Conservation (phyloP, 2,329 filamentous ascomycete genomes). For the Cercospora zeina region DNA sequence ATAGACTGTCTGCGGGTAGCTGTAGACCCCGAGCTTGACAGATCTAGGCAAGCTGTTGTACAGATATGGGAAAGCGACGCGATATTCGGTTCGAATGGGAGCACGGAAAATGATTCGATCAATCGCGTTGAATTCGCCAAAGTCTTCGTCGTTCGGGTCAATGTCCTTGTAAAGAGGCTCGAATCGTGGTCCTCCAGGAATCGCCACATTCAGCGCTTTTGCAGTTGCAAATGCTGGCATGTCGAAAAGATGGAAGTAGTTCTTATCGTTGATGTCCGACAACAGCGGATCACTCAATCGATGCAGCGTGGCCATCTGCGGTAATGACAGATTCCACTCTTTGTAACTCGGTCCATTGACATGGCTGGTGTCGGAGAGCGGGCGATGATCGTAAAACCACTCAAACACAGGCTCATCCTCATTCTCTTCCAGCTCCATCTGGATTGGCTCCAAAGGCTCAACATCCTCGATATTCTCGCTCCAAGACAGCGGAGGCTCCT, state of each 20-base stretch:
- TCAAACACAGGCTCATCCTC: conserved; percentile 90
- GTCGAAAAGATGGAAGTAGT: conserved; percentile 98
- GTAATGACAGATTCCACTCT: conserved; percentile 86
- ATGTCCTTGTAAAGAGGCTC: conserved; percentile 98
- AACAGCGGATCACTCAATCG: conserved; percentile 86
- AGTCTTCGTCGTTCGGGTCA: conserved; percentile 97
- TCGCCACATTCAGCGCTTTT: conserved; percentile 94
- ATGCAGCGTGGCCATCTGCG: conserved; percentile 94
- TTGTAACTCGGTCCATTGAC: conserved; percentile 98
- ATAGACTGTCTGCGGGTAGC: conserved; percentile 89
- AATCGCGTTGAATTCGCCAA: conserved; percentile 99
- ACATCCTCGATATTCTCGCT: conserved; percentile 99
- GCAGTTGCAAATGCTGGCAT: conserved; percentile 92
- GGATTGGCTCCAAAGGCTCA: conserved; percentile 93
- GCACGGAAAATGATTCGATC: conserved; percentile 98
- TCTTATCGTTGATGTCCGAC: conserved; percentile 89
- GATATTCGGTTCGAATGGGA: conserved; percentile 91
- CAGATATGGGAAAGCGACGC: conserved; percentile 89
- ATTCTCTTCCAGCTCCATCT: conserved; percentile 94
- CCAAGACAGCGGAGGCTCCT: conserved; percentile 96
- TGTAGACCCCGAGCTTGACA: conserved; percentile 91
- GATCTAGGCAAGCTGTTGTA: conserved; percentile 96
- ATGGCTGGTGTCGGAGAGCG: conserved; percentile 85
- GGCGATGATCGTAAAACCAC: conserved; percentile 96
- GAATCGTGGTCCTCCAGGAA: conserved; percentile 95